Evolutionary conservation across 768 basidiomycete species (phyloP), one percentile per base, ranked within the genome.

Genomic region (Mycena vulgaris): DNA sequence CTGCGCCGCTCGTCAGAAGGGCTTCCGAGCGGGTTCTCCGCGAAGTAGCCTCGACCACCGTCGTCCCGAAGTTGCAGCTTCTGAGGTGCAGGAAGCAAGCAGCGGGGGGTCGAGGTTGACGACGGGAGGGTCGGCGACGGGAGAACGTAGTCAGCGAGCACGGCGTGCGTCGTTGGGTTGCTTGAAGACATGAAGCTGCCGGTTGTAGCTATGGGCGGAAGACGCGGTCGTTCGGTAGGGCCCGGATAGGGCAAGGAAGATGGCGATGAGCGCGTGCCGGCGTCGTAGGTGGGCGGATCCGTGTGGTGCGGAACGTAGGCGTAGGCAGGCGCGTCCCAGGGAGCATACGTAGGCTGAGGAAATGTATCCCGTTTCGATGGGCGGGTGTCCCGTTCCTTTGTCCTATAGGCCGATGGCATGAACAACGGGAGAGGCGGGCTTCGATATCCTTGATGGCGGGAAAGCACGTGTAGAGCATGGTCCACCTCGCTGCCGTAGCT

Each of bases 391-490:
- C 14, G 56, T 13, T 40, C 55, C 51, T 68, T 51, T 25, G 40
- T 25, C 14, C 35, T 21, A 45, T 23, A 30, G 3, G 40, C 48
- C 37, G 48, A 33, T 5, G 76, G 71, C 74, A 74, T 74, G 63
- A 77, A 80, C 21, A 72, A 30, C 5, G 77, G 75, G 5, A 74
- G 53, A 30, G 78, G 74, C 37, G 60, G 57, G 63, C 66, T 64
- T 21, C 68, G 55, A 52, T 66, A 68, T 55, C 37, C 58, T 3
- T 72, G 69, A 48, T 72, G 67, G 37, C 71, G 70, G 13, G 74
- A 68, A 28, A 77, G 70, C 2, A 72, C 74, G 23, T 66, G 63
- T 19, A 74, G 63, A 14, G 75, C 74, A 53, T 75, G 69, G 37
- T 71, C 70, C 60, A 76, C 57, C 30, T 75, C 75, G 40, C 73